Base-by-base conservation (phyloP, 116 monocot species). In the Posidonia oceanica region DNA sequence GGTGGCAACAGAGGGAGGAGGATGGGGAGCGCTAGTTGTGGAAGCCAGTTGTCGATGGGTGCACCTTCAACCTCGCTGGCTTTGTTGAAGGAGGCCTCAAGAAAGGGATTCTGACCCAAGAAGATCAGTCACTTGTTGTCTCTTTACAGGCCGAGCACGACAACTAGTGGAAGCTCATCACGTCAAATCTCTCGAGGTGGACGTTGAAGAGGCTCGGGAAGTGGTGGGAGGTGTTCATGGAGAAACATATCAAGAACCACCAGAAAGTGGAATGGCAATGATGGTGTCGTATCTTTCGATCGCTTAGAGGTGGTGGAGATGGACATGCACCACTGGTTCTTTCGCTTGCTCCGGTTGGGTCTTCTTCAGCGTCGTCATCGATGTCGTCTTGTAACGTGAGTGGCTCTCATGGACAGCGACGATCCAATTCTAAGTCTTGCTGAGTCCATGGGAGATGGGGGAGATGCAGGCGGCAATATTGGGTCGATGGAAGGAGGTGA, bases 181-280 rank as follows among this genome's bases (percentile, higher is more conserved):
- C 87, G 44, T 68, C 80, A 8, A 56, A 81, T 23, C 70, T 87
- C 52, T 83, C 81, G 37, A 79, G 83, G 41, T 70, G 87, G 21
- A 81, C 87, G 4, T 73, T 81, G 20, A 87, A 83, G 68, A 70
- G 76, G 11, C 79, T 83, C 29, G 83, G 86, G 37, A 87, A 83
- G 79, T 87, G 87, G 83, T 87, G 83, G 81, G 87, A 83, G 59
- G 79, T 80, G 58, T 79, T 84, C 73, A 86, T 80, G 54, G 80
- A 86, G 64, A 51, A 64, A 64, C 51, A 64, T 39, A 73, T 70
- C 60, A 68, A 72, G 75, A 38, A 52, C 37, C 38, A 65, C 56
- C 17, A 53, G 18, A 65, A 42, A 41, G 40, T 0, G 52, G 14
- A 22, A 54, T 53, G 53, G 41, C 14, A 12, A 21, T 13, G 23